Evolutionary conservation across 176 grass and related monocot species (phyloP).

Genomic region (Musa beccarii): DNA sequence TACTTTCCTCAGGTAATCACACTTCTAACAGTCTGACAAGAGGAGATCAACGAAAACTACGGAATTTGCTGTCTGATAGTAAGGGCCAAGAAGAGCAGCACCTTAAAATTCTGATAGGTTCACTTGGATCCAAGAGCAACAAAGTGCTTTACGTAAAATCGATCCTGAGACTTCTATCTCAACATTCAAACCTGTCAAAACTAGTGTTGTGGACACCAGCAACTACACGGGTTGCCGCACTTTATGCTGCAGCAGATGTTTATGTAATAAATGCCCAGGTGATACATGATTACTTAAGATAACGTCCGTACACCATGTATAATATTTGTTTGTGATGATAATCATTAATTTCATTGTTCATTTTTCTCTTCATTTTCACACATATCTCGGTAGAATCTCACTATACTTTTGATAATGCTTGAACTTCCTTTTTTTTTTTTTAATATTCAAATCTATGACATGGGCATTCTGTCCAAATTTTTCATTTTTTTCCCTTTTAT

Average conservation of each 20-base stretch:
- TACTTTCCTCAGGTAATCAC: not conserved
- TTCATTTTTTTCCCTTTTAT: not conserved
- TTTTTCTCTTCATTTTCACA: not conserved
- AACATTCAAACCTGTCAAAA: conserved; percentile 35
- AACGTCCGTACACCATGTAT: not conserved
- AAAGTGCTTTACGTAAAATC: conserved; percentile 39
- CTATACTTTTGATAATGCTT: not conserved
- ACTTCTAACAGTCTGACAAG: not conserved
- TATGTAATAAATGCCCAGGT: conserved; percentile 54
- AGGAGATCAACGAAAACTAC: conserved; percentile 10
- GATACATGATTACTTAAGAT: conserved; percentile 3
- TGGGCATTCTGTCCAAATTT: not conserved
- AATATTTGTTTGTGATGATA: not conserved
- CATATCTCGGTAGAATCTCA: not conserved
- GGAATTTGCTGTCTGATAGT: conserved; percentile 28
- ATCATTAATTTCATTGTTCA: not conserved
- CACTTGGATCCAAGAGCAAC: conserved; percentile 50
- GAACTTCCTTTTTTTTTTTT: not conserved
- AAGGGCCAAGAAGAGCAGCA: conserved; percentile 20
- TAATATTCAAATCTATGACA: not conserved
- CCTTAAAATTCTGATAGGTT: conserved; percentile 42
- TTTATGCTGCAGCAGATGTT: conserved; percentile 47
- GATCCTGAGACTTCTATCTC: conserved; percentile 42
- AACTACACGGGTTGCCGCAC: conserved; percentile 31
- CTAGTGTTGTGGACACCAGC: conserved; percentile 41